Percentiles rank a stretch among this genome's conserved stretches.
These are phyloP conservation scores for Fusarium armeniacum DNA, from an alignment of 2,329 filamentous ascomycete genomes.

Conservation along the genomic window DNA sequence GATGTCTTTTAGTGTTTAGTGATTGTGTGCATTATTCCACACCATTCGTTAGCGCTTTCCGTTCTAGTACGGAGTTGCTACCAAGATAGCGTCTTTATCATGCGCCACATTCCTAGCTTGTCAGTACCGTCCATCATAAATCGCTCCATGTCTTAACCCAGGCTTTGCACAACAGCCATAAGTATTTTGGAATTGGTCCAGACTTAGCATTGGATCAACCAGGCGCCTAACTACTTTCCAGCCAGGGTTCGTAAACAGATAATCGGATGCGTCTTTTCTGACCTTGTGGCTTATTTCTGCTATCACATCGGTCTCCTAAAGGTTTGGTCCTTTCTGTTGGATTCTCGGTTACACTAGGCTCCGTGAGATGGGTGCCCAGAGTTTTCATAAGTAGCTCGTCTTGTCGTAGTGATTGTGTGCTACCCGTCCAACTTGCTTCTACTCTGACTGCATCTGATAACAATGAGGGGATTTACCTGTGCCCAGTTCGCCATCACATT, in stretches of 20 bases:
- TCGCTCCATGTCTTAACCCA: background rate
- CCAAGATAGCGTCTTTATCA: background rate
- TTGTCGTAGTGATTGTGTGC: background rate
- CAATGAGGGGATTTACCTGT: constrained; percentile 16
- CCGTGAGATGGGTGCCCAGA: background rate
- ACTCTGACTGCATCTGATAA: background rate
- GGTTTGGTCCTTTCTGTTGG: constrained; percentile 12
- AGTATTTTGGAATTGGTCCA: background rate
- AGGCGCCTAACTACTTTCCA: constrained; percentile 16
- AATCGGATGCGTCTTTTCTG: background rate
- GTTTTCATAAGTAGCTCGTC: background rate
- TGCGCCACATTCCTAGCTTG: background rate
- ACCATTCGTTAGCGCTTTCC: background rate
- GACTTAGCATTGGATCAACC: background rate
- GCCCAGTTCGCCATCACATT: background rate
- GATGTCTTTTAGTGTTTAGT: accelerated
- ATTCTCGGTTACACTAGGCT: background rate
- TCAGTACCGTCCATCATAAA: no score
- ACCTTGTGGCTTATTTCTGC: constrained; percentile 7
- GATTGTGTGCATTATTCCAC: background rate
- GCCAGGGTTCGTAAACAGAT: background rate
- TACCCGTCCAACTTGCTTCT: accelerated
- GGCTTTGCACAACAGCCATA: background rate
- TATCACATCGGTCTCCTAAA: constrained; percentile 7
- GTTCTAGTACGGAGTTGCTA: background rate